A percentile compares a stretch with the other conserved stretches of the same genome.
These are phyloP conservation scores for Rhynchospora tenuis DNA, from an alignment of 176 grass and related monocot species.

Conservation along the genomic window DNA sequence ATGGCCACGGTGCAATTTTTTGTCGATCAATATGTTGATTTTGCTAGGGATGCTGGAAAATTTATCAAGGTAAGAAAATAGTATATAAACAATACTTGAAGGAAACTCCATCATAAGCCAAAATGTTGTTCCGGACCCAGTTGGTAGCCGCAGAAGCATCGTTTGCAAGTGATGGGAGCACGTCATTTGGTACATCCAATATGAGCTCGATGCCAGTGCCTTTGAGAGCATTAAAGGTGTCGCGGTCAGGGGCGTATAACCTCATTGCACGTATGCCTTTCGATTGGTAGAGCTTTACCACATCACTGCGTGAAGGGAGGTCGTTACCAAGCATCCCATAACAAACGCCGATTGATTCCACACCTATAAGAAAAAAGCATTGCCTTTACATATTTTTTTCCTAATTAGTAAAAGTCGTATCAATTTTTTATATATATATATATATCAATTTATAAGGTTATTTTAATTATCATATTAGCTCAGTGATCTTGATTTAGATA, in stretches of 20 bases:
- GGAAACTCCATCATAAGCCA: constrained; percentile 34
- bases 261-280: constrained; percentile 49
- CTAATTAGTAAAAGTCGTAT: no score
- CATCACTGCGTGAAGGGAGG: constrained; percentile 35
- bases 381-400: no score
- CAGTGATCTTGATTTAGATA: no score
- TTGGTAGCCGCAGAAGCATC: constrained; percentile 2
- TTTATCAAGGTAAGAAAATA: no score
- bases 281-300: constrained; percentile 56
- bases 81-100: constrained; percentile 4
- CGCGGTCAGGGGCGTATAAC: constrained; percentile 41
- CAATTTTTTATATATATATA: no score
- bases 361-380: constrained; percentile 24
- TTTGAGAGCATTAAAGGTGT: constrained; percentile 28
- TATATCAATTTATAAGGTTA: no score
- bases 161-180: background rate
- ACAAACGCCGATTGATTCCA: constrained; percentile 59
- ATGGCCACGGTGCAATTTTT: no score
- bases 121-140: constrained; percentile 52
- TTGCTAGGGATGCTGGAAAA: no score
- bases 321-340: constrained; percentile 52
- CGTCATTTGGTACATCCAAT: constrained; percentile 17
- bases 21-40: no score
- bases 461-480: no score
- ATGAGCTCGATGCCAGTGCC: constrained; percentile 35